A percentile compares a stretch with the other conserved stretches of the same genome.
phyloP scores from a whole-genome alignment of 2,329 filamentous ascomycete species.

The Graphilbum ipis-grandicollis region DNA sequence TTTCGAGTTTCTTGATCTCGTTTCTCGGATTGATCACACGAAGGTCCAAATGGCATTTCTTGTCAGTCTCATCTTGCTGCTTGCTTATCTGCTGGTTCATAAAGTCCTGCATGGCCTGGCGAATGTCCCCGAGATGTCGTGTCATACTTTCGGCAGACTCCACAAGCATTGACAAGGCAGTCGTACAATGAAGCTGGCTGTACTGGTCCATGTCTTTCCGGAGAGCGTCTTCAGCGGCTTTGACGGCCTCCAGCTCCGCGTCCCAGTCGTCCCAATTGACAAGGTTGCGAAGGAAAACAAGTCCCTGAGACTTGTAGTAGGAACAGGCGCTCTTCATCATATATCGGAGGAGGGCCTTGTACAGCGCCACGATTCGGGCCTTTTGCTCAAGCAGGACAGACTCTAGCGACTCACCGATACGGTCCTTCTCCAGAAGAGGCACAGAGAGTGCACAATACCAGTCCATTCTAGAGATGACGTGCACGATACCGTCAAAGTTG shows the following conservation, averaged over 20 bases:
- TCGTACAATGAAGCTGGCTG: too few relatives aligned
- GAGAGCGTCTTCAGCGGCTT: conserved; percentile 11
- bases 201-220: background rate
- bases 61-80: background rate
- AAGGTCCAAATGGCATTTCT: background rate
- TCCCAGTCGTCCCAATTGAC: conserved; percentile 19
- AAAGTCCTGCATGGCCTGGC: too few relatives aligned
- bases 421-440: background rate
- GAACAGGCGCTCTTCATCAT: conserved; percentile 22
- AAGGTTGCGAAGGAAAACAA: conserved; percentile 14
- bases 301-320: conserved; percentile 15
- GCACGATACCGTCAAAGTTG: conserved; percentile 17
- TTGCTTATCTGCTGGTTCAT: too few relatives aligned
- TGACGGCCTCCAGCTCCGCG: conserved; percentile 13
- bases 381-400: conserved; percentile 8
- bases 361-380: conserved; percentile 17
- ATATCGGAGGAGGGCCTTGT: conserved; percentile 20
- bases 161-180: too few relatives aligned
- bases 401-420: background rate
- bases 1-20: conserved; percentile 20
- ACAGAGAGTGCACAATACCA: conserved; percentile 18
- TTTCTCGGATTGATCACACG: conserved; percentile 7
- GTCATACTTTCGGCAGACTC: too few relatives aligned
- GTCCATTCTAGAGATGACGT: conserved; percentile 20
- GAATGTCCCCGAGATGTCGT: too few relatives aligned